These are phyloP conservation scores for Durio zibethinus DNA, from an alignment of 345 rosid species.

Conservation along the genomic window DNA sequence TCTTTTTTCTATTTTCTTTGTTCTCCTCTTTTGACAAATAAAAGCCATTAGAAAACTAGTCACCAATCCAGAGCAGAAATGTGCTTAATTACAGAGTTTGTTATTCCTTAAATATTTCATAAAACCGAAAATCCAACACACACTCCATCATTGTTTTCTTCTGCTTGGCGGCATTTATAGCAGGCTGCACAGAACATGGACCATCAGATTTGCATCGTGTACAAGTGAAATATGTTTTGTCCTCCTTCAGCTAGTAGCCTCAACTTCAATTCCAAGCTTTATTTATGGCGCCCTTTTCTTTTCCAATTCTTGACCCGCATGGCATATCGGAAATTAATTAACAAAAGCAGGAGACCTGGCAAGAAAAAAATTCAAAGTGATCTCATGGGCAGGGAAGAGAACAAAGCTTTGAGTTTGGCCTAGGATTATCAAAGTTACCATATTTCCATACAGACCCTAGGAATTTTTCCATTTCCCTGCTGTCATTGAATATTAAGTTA, in stretches of 20 bases:
- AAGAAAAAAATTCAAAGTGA: not conserved
- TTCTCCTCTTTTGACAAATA: not conserved
- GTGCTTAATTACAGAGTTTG: not conserved
- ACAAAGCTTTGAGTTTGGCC: not conserved
- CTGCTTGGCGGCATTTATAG: not conserved
- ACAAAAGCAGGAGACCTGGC: not conserved
- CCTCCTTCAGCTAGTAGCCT: not conserved
- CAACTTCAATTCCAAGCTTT: conserved; percentile 4
- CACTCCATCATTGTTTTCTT: too few species aligned
- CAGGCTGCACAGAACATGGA: not conserved
- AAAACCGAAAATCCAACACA: not conserved
- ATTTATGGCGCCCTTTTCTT: not conserved
- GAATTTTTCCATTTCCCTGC: not conserved
- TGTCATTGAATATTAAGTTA: not conserved
- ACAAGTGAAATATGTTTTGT: not conserved
- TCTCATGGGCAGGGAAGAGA: not conserved
- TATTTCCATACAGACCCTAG: not conserved
- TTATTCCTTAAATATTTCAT: not conserved
- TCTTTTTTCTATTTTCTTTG: not conserved
- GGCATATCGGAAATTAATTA: not conserved
- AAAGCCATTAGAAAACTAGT: not conserved
- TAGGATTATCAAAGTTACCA: not conserved
- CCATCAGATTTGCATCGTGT: not conserved
- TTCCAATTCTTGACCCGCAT: not conserved
- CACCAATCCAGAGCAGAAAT: not conserved